Evolutionary conservation across 2,329 filamentous ascomycete species (phyloP).

Genomic region (Venturia oleaginea): DNA sequence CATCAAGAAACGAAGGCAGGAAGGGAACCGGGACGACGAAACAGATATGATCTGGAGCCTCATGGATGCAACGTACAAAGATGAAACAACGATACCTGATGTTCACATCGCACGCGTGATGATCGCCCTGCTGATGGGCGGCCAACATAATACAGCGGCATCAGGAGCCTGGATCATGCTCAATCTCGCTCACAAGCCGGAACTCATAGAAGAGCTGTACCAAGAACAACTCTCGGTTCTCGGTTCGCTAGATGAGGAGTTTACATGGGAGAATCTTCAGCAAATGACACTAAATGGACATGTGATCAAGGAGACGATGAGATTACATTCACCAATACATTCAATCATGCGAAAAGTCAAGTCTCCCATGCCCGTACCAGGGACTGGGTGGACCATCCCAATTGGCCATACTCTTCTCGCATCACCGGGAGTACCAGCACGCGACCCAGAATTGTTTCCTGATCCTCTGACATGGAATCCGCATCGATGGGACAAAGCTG

Average conservation of each 20-base stretch:
- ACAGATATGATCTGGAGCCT: slow-evolving; percentile 73
- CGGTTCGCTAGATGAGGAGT: slow-evolving; percentile 44
- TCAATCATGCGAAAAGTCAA: slow-evolving; percentile 83
- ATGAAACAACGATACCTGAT: slow-evolving; percentile 62
- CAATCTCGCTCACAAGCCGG: slow-evolving; percentile 61
- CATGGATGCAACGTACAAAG: slow-evolving; percentile 71
- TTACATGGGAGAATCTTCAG: slow-evolving; percentile 64
- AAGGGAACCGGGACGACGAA: slow-evolving; percentile 22
- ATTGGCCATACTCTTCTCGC: slow-evolving; percentile 67
- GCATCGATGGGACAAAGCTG: slow-evolving; percentile 66
- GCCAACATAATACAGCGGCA: slow-evolving; percentile 73
- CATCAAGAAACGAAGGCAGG: slow-evolving; percentile 49
- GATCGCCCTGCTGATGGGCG: slow-evolving; percentile 79
- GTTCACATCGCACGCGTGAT: slow-evolving; percentile 76
- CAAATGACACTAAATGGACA: slow-evolving; percentile 68
- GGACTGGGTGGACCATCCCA: slow-evolving; percentile 69
- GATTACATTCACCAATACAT: slow-evolving; percentile 78
- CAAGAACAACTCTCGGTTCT: slow-evolving; percentile 64
- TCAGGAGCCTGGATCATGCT: slow-evolving; percentile 73
- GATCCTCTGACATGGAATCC: slow-evolving; percentile 73
- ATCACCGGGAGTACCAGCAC: slow-evolving; percentile 65
- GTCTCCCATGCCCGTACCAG: slow-evolving; percentile 67
- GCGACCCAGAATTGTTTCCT: slow-evolving; percentile 64
- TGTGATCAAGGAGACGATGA: slow-evolving; percentile 78
- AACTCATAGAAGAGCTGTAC: slow-evolving; percentile 67